phyloP scores from a whole-genome alignment of 2,329 filamentous ascomycete species.

The Monilinia vaccinii-corymbosi region DNA sequence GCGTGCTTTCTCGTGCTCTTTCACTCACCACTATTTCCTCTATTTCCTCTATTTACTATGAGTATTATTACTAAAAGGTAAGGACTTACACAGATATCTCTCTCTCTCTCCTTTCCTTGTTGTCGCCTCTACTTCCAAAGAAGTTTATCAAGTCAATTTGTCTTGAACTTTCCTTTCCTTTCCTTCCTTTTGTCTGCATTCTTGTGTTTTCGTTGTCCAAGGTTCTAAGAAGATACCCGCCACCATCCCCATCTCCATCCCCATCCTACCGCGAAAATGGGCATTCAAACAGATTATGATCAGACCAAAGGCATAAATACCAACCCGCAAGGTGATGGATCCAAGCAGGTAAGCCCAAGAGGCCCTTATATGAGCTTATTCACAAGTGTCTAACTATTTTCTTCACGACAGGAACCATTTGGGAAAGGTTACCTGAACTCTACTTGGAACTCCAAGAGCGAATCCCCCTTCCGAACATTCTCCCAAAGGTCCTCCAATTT shows the following conservation, averaged over 20 bases:
- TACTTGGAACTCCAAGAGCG: constrained; percentile 25
- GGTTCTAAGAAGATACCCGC: constrained; percentile 1
- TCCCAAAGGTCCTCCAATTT: constrained; percentile 39
- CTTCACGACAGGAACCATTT: constrained; percentile 19
- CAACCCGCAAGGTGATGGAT: constrained; percentile 20
- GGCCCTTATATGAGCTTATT: constrained; percentile 14
- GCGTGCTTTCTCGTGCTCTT: constrained; percentile 5
- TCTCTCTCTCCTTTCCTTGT: not conserved
- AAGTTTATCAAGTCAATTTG: not conserved
- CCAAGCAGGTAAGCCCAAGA: constrained; percentile 16
- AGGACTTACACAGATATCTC: too few species aligned
- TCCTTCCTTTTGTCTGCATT: not conserved
- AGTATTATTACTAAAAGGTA: too few species aligned
- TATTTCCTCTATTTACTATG: too few species aligned
- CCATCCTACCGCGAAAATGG: constrained; percentile 15
- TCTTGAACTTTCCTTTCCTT: not conserved
- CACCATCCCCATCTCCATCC: too few species aligned
- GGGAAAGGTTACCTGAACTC: constrained; percentile 23
- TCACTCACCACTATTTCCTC: too few species aligned
- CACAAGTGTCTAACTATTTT: constrained; percentile 1
- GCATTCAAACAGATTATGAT: constrained; percentile 21
- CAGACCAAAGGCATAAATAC: constrained; percentile 21
- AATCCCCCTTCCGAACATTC: constrained; percentile 24
- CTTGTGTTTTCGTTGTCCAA: not conserved
- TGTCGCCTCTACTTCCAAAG: not conserved